Evolutionary conservation across 1,139 yeast species (phyloP).

Genomic region (Pichia sp.): DNA sequence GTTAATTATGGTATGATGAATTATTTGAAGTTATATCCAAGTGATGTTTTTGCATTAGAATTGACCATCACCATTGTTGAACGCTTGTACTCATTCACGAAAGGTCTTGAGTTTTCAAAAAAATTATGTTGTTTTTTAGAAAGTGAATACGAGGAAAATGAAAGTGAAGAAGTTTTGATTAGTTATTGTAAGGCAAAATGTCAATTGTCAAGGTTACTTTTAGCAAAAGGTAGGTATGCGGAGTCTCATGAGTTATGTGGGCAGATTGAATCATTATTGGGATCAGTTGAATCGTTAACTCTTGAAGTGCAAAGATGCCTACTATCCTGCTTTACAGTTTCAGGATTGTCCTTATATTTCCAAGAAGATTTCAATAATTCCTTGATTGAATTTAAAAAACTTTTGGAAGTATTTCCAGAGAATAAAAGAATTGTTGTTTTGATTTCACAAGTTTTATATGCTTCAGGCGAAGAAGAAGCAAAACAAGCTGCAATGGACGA

Average conservation of each 20-base stretch:
- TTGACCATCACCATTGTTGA: conserved; percentile 60
- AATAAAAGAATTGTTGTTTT: conserved; percentile 61
- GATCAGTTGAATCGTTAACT: conserved; percentile 34
- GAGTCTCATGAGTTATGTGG: conserved; percentile 58
- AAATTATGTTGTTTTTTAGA: conserved; percentile 49
- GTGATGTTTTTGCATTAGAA: conserved; percentile 55
- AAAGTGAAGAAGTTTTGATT: conserved; percentile 31
- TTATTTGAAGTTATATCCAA: conserved; percentile 62
- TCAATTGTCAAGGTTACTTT: conserved; percentile 60
- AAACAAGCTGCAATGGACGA: conserved; percentile 77
- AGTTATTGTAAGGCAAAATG: conserved; percentile 56
- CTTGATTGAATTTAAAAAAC: conserved; percentile 55
- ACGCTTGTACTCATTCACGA: conserved; percentile 55
- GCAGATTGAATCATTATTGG: conserved; percentile 47
- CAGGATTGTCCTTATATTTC: conserved; percentile 68
- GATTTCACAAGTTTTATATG: conserved; percentile 73
- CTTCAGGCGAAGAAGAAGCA: conserved; percentile 64
- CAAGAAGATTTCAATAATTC: conserved; percentile 55
- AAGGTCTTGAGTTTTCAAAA: conserved; percentile 45
- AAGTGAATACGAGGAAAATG: conserved; percentile 47
- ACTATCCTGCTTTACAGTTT: conserved; percentile 58
- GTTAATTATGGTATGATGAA: conserved; percentile 70
- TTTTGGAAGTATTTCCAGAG: conserved; percentile 49
- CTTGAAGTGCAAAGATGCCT: conserved; percentile 29
- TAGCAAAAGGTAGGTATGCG: conserved; percentile 53